These are phyloP conservation scores for Rhodotorula mucilaginosa DNA, from an alignment of 1,284 basidiomycete species.

Conservation along the genomic window DNA sequence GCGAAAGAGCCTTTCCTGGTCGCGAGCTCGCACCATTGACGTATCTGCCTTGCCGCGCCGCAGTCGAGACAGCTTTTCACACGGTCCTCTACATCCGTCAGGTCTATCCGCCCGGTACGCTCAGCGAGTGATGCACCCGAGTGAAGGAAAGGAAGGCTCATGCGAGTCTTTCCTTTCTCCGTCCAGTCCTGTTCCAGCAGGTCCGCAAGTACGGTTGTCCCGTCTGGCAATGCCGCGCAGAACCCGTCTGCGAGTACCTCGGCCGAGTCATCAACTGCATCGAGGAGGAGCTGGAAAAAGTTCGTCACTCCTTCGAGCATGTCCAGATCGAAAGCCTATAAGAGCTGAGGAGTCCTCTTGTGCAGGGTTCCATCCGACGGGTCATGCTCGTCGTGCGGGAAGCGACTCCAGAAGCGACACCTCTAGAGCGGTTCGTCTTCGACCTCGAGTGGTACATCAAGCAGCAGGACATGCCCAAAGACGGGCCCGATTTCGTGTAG, in stretches of 20 bases:
- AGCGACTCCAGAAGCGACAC: constrained; percentile 54
- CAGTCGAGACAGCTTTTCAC: constrained; percentile 90
- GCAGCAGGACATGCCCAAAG: constrained; percentile 67
- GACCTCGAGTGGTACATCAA: constrained; percentile 62
- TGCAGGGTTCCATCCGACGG: constrained; percentile 68
- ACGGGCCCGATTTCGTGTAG: constrained; percentile 50
- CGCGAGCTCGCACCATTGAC: background rate
- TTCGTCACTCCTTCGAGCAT: constrained; percentile 48
- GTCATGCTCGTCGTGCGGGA: constrained; percentile 76
- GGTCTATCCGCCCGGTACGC: constrained; percentile 68
- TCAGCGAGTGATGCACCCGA: background rate
- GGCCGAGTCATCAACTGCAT: constrained; percentile 73
- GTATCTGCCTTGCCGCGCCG: background rate
- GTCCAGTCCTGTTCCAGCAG: constrained; percentile 70
- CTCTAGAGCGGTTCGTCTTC: constrained; percentile 63
- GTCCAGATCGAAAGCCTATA: background rate
- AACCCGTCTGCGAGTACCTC: constrained; percentile 81
- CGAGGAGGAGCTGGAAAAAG: constrained; percentile 67
- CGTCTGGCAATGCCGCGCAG: constrained; percentile 87
- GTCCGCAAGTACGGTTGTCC: constrained; percentile 83
- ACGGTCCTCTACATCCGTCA: constrained; percentile 84
- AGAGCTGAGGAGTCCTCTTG: background rate
- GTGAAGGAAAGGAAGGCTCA: background rate
- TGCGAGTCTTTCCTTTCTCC: background rate
- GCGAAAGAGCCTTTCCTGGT: too few relatives aligned